Base-by-base conservation (phyloP, 2,329 filamentous ascomycete species). In the Orbilia ellipsospora region DNA sequence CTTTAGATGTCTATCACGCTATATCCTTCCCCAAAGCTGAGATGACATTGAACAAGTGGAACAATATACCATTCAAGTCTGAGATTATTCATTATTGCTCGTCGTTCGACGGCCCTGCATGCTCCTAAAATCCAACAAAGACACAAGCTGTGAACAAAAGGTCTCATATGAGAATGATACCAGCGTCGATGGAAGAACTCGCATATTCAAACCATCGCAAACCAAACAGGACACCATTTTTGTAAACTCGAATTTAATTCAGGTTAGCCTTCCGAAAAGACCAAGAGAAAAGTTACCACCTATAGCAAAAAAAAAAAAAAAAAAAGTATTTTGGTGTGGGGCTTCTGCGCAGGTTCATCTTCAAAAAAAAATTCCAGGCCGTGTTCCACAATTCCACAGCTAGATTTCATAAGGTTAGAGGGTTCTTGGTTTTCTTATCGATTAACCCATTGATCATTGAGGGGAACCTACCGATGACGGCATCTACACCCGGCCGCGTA, bases 381-480 rank as follows among this genome's bases (percentile, higher is more conserved):
- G 48, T 52, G 48, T 52, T 44, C 55, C 16, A 20, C n/a, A 45
- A 45, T 59, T 20, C 55, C 18, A 42, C 18, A 12, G 26, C 54
- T 20, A 45, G 36, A 23, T 44, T 59, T 59, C 36, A 57, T n/a
- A 16, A 7, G 18, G 55, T 45, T 45, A 59, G 55, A 16, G 8
- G n/a, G 16, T 45, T 40, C 36, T 59, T 15, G n/a, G 12, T 45
- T 16, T 40, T 59, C 8, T 20, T 44, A 45, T 45, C 36, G 16
- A 59, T 59, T 23, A 12, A 44, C 44, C 36, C 44, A 16, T 59
- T 45, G 42, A 18, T 48, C 15, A 18, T 5, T 6, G 44, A 45
- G 55, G 40, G 55, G 40, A 45, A n/a, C 23, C 28, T 68, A 54
- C 55, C 55, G 51, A 61, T 48, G 55, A 42, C 64, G 64, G 55